Conservation (phyloP, 2,329 filamentous ascomycete species). For the Talaromyces atroroseus region DNA sequence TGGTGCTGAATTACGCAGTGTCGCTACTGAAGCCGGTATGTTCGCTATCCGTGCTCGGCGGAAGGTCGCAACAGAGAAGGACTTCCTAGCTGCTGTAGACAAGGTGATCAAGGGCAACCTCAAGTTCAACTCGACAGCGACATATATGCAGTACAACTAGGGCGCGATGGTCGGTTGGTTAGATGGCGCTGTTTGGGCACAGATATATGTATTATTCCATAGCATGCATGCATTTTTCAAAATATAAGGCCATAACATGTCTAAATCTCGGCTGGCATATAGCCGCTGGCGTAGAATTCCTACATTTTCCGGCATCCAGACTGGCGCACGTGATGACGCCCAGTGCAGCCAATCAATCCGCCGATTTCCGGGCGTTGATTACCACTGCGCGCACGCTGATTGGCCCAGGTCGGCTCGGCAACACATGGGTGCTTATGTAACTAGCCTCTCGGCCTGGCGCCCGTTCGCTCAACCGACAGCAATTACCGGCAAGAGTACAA, state of each 20-base stretch:
- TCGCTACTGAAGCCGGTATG: slow-evolving; percentile 98
- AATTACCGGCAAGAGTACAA: slow-evolving; percentile 9
- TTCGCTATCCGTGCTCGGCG: slow-evolving; percentile 90
- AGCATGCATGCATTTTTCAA: slow-evolving; percentile 10
- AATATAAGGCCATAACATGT: neutral
- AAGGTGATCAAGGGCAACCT: slow-evolving; percentile 99
- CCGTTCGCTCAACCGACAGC: slow-evolving; percentile 18
- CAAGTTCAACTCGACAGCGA: slow-evolving; percentile 98
- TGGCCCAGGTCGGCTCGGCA: slow-evolving; percentile 31
- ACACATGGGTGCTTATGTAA: slow-evolving; percentile 34
- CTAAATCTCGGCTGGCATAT: slow-evolving; percentile 12
- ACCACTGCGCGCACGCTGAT: slow-evolving; percentile 29
- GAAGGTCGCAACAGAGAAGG: slow-evolving; percentile 98
- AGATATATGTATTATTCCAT: slow-evolving; percentile 26
- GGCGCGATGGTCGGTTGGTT: slow-evolving; percentile 20
- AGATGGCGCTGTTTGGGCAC: slow-evolving; percentile 23
- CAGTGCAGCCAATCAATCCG: slow-evolving; percentile 24
- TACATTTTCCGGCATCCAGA: slow-evolving; percentile 22
- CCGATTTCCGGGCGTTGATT: slow-evolving; percentile 31
- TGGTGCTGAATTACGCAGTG: slow-evolving; percentile 89
- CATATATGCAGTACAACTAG: slow-evolving; percentile 99
- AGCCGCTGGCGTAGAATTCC: slow-evolving; percentile 16
- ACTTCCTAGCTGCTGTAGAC: slow-evolving; percentile 95
- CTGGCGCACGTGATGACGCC: slow-evolving; percentile 25
- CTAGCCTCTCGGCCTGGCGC: slow-evolving; percentile 14